Conservation (phyloP, 495 filamentous ascomycete genomes). For the Hypoxylon perforatum region DNA sequence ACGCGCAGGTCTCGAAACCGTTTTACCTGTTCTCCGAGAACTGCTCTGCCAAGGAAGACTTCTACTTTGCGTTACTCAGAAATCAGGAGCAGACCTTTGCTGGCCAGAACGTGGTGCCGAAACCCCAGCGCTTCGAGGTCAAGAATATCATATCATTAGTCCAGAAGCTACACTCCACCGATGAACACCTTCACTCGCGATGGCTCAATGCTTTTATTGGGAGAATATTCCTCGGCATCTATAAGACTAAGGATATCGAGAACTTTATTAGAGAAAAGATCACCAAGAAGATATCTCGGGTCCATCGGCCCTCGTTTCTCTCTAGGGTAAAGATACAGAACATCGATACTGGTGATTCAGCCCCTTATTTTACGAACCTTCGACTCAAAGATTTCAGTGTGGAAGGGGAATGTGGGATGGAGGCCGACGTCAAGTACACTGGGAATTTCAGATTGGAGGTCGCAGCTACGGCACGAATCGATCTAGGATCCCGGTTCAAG, state of each 20-base stretch:
- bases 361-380: slow-evolving; percentile 90
- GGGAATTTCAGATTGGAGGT: slow-evolving; percentile 92
- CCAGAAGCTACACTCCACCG: slow-evolving; percentile 88
- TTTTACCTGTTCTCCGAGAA: slow-evolving; percentile 96
- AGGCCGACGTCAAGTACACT: slow-evolving; percentile 86
- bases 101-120: slow-evolving; percentile 68
- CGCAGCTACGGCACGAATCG: slow-evolving; percentile 87
- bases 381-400: slow-evolving; percentile 88
- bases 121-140: slow-evolving; percentile 80
- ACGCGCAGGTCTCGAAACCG: slow-evolving; percentile 72
- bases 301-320: slow-evolving; percentile 90
- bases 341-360: slow-evolving; percentile 87
- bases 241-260: slow-evolving; percentile 85
- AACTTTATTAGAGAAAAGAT: slow-evolving; percentile 84
- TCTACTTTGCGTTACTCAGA: slow-evolving; percentile 91
- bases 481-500: slow-evolving; percentile 89
- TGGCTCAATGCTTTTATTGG: slow-evolving; percentile 95
- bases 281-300: slow-evolving; percentile 94
- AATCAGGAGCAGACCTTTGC: slow-evolving; percentile 78
- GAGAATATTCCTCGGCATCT: slow-evolving; percentile 85
- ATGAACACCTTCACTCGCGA: slow-evolving; percentile 89
- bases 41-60: slow-evolving; percentile 95
- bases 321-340: slow-evolving; percentile 80
- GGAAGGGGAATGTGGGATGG: slow-evolving; percentile 86
- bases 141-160: slow-evolving; percentile 88